Evolutionary conservation across 768 basidiomycete genomes (phyloP), one percentile per base, ranked within the genome.

Genomic region (Lactarius vividus): DNA sequence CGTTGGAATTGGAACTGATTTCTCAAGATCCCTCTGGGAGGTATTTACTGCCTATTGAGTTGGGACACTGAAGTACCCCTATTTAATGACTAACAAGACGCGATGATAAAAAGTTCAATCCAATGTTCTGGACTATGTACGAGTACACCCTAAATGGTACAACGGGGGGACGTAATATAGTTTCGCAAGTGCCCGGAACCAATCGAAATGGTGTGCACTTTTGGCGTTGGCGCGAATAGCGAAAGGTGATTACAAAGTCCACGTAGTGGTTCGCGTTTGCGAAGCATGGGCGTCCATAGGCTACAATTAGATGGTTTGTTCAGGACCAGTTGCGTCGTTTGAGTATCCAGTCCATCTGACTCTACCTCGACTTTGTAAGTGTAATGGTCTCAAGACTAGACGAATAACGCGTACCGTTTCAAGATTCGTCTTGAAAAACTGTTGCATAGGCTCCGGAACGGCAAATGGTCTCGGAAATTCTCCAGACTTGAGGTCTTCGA

Each of bases 331-430:
- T 57, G 26, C 65, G 65, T 58, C 65, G 56, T 33, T 66, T 62
- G 61, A 66, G 65, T 52, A 66, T 66, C 65, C 61, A 66, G 31
- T 66, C 65, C 65, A 66, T 66, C 56, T 66, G 65, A 55, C 65
- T 66, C 65, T 66, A 28, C 23, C 39, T 49, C 44, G 15, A 33
- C 39, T 28, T 13, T 7, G 16, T 61, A 39, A 57, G 37, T 28
- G 13, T 33, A 40, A 7, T 15, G n/a, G 6, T 18, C 37, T 40
- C 18, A 23, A 33, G 20, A 49, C 33, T 29, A 31, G 9, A 39
- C 6, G 35, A 49, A 35, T 15, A 39, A 39, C 10, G 44, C 60
- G 37, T 57, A 66, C 65, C 42, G 55, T 40, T 49, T 66, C 65
- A 31, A 66, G 54, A 62, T 66, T 62, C 37, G 10, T 52, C 46